Evolutionary conservation across 2,329 filamentous ascomycete species (phyloP), one percentile per base, ranked within the genome.

Genomic region (Hawksworthiomyces lignivorus): DNA sequence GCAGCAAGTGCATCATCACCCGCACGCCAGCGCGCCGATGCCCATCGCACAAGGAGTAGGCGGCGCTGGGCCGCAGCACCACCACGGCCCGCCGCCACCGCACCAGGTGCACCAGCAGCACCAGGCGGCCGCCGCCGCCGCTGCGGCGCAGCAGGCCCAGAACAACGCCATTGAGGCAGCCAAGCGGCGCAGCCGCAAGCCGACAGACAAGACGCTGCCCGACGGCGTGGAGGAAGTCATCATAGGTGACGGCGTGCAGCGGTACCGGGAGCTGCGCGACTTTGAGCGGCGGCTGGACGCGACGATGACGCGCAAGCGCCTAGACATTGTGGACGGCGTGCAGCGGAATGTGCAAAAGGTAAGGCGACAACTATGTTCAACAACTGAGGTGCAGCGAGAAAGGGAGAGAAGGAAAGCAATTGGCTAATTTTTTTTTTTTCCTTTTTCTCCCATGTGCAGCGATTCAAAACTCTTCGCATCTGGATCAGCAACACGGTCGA

Each of bases 401-500:
- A n/a, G 19, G 3, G 48, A 47, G 71, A 79, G 46, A 92, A 86
- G 72, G 76, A 80, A 59, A 39, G 33, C 9, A 19, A 5, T 18
- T 21, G 29, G 11, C 5, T 8, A 8, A 22, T 15, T 30, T 22
- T 21, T 33, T 11, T 11, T 15, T 8, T 4, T 15, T 5, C 17
- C 8, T 17, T 15, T 29, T 17, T 31, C 5, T 3, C 8, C 4
- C 24, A 17, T 12, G 6, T 39, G 18, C 43, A 87, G 76, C 78
- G 85, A 51, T 84, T 82, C 62, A 85, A 83, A 57, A 94, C 87
- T 3, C 71, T 98, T 62, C 84, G 90, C 48, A 77, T 98, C 49
- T 97, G 88, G 88, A 82, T 98, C 55, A 89, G 81, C 55, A 98
- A 98, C 63, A 95, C 88, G 1, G 87, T 83, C 26, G 87, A 96